Conservation (phyloP, 2,329 filamentous ascomycete genomes). For the Blastomyces parvus region DNA sequence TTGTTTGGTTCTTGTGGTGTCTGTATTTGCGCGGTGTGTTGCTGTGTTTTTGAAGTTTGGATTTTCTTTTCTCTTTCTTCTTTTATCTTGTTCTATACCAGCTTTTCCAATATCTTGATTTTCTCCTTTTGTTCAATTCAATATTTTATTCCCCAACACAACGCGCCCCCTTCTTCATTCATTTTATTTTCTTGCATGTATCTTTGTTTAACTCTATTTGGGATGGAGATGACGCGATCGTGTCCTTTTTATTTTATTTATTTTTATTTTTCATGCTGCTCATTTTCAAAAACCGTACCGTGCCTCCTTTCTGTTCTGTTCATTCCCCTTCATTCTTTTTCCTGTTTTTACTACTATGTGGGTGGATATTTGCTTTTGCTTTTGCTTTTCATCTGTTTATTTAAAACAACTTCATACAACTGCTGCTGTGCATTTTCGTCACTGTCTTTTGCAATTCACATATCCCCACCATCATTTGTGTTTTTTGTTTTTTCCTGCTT, state of each 20-base stretch:
- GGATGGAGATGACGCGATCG: background rate
- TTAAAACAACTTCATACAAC: background rate
- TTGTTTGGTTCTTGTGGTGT: background rate
- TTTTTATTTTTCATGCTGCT: background rate
- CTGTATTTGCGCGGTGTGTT: background rate
- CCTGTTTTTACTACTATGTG: background rate
- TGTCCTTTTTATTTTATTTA: background rate
- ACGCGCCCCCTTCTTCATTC: background rate
- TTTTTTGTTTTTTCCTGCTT: background rate
- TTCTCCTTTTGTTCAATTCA: slow-evolving; percentile 7
- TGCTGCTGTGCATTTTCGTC: no score
- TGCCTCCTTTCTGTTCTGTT: background rate
- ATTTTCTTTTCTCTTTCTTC: no score
- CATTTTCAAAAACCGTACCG: background rate
- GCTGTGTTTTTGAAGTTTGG: background rate
- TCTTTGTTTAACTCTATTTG: no score
- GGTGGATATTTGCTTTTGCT: background rate
- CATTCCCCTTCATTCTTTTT: background rate
- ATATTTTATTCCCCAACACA: no score
- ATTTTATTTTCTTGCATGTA: background rate
- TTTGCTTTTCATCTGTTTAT: background rate
- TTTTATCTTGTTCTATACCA: slow-evolving; percentile 18
- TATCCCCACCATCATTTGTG: no score
- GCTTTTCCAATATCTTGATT: slow-evolving; percentile 9
- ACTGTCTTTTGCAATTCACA: no score